Evolutionary conservation across 176 grass and related monocot genomes (phyloP), one percentile per base, ranked within the genome.

Genomic region (Puccinellia tenuiflora): DNA sequence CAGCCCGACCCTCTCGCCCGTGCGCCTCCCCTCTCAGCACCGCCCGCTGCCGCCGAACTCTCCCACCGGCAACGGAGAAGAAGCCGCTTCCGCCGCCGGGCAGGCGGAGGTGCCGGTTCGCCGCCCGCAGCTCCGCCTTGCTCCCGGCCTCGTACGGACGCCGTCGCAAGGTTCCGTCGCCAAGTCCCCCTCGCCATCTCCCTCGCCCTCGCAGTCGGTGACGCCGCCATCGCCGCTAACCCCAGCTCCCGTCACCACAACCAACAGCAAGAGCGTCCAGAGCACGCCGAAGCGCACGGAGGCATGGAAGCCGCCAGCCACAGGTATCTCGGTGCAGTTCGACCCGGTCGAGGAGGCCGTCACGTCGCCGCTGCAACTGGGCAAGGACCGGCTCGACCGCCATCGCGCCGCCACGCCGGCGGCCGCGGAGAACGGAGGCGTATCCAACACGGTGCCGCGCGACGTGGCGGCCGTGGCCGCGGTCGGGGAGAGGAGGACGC

Each of bases 1-100:
- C 68, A 86, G 84, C 75, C 88, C 88, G 38, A 51, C 25, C 66
- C 84, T 90, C 80, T 76, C 84, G 66, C 88, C 84, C 48, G 5
- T 87, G 47, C 80, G 75, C 48, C 38, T 85, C 31, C 50, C 78
- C 42, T 13, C 52, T 14, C 52, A 20, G 12, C 42, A 48, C 57
- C 47, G 40, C 57, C 18, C 48, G 47, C 79, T 10, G 5, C 68
- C 50, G 48, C 75, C 75, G 1, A 7, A 5, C 75, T 75, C 80
- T 16, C 78, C 45, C 47, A 21, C 64, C 12, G 64, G 35, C 46
- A 57, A 56, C 59, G 75, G 57, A 4, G 53, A 87, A 3, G 84
- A 84, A 46, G 21, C 33, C 38, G 26, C 9, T 3, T 10, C 42
- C 40, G 17, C 34, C 40, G 15, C 40, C 68, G 24, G 38, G 66